Base-by-base conservation (phyloP, 1,284 basidiomycete species). In the Rhodofomes roseus region DNA sequence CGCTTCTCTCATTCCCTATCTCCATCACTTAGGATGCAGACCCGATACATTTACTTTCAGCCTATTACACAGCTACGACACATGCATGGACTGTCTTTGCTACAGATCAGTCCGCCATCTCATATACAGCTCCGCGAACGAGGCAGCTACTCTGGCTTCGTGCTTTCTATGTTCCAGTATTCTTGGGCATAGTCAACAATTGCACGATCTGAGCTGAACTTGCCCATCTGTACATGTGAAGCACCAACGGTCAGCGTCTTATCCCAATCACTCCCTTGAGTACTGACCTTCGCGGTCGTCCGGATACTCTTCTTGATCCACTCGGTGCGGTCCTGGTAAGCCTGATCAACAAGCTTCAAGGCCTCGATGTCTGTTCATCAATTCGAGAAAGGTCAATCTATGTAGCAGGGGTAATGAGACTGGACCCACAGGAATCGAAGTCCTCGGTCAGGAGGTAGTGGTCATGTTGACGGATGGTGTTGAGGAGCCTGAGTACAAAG, bases 231-330 rank as follows among this genome's bases (percentile, higher is more conserved):
- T n/a, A n/a, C n/a, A n/a, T n/a, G 71, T 64, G 70, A 48, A 27
- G 27, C 7, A 57, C 12, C 41, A 43, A 37, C 25, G 56, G 46
- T 31, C 22, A 20, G 11, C 18, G 18, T 31, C 58, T n/a, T n/a
- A 54, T 4, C 14, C 16, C 18, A 25, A 36, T 58, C 37, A 40
- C 53, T 60, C 50, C 41, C 51, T 56, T n/a, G 9, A 4, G 5
- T 58, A 67, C 75, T 29, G 57, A 84, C 87, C 80, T 89, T 90
- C 34, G 90, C 91, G 0, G 89, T 85, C 4, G 92, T 95, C 55
- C 83, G 75, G 73, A 96, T 95, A 31, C 89, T 90, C 79, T 95
- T 96, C 79, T 93, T 92, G 74, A 88, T 84, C 95, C 95, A 97
- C 66, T 89, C 89, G 0, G 86, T 83, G 60, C 82, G 85, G 70